These are phyloP conservation scores for Xylaria sp. DNA, from an alignment of 2,329 filamentous ascomycete genomes.

Conservation along the genomic window DNA sequence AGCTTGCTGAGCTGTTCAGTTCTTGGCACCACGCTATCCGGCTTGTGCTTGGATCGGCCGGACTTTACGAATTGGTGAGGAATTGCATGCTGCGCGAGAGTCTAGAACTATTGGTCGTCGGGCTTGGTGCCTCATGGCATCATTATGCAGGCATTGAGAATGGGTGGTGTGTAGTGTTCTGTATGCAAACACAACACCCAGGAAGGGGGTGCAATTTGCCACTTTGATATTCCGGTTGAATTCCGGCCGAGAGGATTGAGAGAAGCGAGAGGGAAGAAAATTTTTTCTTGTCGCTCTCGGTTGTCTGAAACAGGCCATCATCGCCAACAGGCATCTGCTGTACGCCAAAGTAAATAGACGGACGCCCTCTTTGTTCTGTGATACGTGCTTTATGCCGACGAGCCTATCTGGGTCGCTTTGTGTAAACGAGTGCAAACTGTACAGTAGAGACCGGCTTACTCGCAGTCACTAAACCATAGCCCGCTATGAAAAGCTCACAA, in stretches of 20 bases:
- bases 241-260: slow-evolving; percentile 33
- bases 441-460: background rate
- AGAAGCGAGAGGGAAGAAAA: slow-evolving; percentile 35
- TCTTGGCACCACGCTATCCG: slow-evolving; percentile 33
- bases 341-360: slow-evolving; percentile 35
- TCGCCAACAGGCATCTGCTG: slow-evolving; percentile 33
- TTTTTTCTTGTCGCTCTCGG: slow-evolving; percentile 24
- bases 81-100: slow-evolving; percentile 15
- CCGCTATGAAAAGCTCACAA: slow-evolving; percentile 19
- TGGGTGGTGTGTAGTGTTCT: slow-evolving; percentile 15
- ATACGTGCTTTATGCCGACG: slow-evolving; percentile 5
- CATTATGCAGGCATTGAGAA: slow-evolving; percentile 32
- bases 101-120: slow-evolving; percentile 28
- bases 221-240: slow-evolving; percentile 33
- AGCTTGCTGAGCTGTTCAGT: slow-evolving; percentile 29
- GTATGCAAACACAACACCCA: slow-evolving; percentile 19
- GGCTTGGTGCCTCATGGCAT: slow-evolving; percentile 29
- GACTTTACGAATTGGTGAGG: slow-evolving; percentile 12
- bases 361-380: slow-evolving; percentile 19
- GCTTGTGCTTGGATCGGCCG: slow-evolving; percentile 28
- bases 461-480: slow-evolving; percentile 14
- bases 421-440: slow-evolving; percentile 12
- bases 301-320: slow-evolving; percentile 45
- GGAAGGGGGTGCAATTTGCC: slow-evolving; percentile 29
- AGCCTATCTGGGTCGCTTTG: slow-evolving; percentile 8